Percentiles rank a stretch among this genome's conserved stretches.
Evolutionary conservation across 225 moss, liverwort and hornwort genomes (phyloP).

Genomic region (Ulota crispa): DNA sequence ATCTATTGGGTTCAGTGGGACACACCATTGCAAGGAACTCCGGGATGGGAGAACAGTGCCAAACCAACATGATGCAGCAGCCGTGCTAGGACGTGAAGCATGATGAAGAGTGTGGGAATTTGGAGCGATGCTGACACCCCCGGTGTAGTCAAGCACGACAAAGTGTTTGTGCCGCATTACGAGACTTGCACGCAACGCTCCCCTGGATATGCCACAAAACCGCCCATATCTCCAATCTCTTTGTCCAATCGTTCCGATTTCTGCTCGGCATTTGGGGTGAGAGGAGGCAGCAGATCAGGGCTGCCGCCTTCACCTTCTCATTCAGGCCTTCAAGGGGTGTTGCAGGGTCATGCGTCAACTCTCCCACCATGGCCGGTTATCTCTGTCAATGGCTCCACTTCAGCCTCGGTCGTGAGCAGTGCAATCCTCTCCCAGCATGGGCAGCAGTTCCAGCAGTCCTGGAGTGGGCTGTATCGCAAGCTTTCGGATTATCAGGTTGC

Average conservation of each 20-base stretch:
- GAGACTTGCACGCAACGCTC: conserved; percentile 15
- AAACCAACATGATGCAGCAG: not conserved
- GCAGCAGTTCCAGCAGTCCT: conserved; percentile 32
- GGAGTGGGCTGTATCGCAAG: conserved; percentile 22
- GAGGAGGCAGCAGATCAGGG: conserved; percentile 12
- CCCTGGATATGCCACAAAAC: not conserved
- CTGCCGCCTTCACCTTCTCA: conserved; percentile 10
- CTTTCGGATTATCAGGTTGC: conserved; percentile 44
- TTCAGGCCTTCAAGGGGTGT: conserved; percentile 17
- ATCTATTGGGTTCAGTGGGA: not conserved
- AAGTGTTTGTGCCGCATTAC: conserved; percentile 28
- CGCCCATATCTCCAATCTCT: conserved; percentile 1
- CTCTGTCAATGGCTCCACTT: conserved; percentile 9
- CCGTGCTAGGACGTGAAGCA: not conserved
- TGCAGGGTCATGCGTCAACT: conserved; percentile 3
- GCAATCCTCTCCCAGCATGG: not conserved
- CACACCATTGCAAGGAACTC: not conserved
- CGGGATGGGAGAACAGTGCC: not conserved
- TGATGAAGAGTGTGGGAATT: conserved; percentile 26
- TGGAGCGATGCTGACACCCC: conserved; percentile 4
- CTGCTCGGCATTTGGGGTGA: not conserved
- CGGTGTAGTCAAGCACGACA: conserved; percentile 18
- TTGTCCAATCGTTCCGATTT: conserved; percentile 12
- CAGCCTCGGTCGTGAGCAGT: not conserved
- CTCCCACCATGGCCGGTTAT: conserved; percentile 17